Conservation (phyloP, 176 grass and related monocot genomes). For the sorghum (Sorghum bicolor) region Sorghum_bicolor_NCBIv3 NC_012872.2:62087501-62088000, state of each 20-base stretch:
- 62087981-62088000: constrained; percentile 23
- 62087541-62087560: background rate
- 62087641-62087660: constrained; percentile 44
- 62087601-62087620: background rate
- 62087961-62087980: constrained; percentile 57
- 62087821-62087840: constrained; percentile 13
- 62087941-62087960: constrained; percentile 30
- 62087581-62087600: background rate
- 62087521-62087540: background rate
- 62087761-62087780: constrained; percentile 25
- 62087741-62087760: background rate
- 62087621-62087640: background rate
- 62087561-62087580: background rate
- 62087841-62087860: constrained; percentile 23
- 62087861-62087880: constrained; percentile 42
- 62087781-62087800: background rate
- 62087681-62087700: constrained; percentile 42
- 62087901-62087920: constrained; percentile 29
- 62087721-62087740: constrained; percentile 17
- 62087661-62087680: constrained; percentile 42
- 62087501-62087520: background rate
- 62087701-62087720: constrained; percentile 12
- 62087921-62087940: constrained; percentile 19
- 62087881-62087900: constrained; percentile 10
- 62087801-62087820: background rate